Percentiles rank a stretch among this genome's conserved stretches.
Evolutionary conservation across 495 filamentous ascomycete species (phyloP).

Genomic region (Lentithecium fluviatile): DNA sequence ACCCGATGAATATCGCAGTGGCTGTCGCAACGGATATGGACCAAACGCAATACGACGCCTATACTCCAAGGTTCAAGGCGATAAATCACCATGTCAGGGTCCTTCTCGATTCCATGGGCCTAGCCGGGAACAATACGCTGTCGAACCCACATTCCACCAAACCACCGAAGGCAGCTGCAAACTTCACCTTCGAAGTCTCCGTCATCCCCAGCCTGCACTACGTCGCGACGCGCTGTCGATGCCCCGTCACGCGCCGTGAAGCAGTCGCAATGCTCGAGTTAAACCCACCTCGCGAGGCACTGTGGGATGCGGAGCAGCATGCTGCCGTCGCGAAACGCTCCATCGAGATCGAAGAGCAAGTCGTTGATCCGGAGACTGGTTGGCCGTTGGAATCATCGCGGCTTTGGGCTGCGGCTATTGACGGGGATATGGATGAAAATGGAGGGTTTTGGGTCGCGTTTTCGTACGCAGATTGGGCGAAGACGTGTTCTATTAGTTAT

Average conservation of each 20-base stretch:
- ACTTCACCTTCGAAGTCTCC: constrained; percentile 21
- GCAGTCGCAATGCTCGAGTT: constrained; percentile 12
- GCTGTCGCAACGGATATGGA: background rate
- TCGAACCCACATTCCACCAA: background rate
- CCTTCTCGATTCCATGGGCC: constrained; percentile 2
- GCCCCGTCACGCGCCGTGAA: constrained; percentile 20
- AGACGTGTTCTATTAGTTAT: background rate
- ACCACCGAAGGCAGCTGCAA: background rate
- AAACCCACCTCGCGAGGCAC: constrained; percentile 18
- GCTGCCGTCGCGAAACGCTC: constrained; percentile 3
- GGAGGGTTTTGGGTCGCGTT: background rate
- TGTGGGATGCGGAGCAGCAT: constrained; percentile 25
- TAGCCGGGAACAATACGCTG: background rate
- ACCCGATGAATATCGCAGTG: constrained; percentile 1
- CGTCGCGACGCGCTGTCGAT: constrained; percentile 14
- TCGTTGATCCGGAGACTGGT: constrained; percentile 6
- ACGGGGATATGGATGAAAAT: constrained; percentile 2
- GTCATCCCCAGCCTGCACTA: constrained; percentile 15
- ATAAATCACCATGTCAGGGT: constrained; percentile 4
- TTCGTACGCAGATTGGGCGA: background rate
- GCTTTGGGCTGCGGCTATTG: background rate
- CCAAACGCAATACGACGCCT: constrained; percentile 2
- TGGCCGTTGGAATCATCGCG: constrained; percentile 13
- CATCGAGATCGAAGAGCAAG: constrained; percentile 21
- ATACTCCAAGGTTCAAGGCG: constrained; percentile 7